phyloP scores from a whole-genome alignment of 2,329 filamentous ascomycete species.

The Cercospora sp. region DNA sequence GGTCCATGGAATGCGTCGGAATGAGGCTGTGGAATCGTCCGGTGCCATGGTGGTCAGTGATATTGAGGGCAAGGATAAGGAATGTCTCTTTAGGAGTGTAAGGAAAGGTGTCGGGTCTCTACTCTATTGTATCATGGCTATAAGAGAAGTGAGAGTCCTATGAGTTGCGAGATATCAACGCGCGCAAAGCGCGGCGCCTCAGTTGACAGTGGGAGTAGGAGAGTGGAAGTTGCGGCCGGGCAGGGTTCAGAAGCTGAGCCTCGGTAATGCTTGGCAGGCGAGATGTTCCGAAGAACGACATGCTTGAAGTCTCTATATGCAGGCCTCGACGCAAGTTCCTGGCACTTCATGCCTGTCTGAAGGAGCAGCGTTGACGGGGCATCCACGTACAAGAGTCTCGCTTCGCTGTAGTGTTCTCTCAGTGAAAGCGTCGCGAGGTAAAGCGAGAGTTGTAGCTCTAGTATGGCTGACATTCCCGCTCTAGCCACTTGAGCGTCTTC shows the following conservation, averaged over 20 bases:
- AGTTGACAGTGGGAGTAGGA: not conserved
- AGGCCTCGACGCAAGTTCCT: not conserved
- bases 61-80: not conserved
- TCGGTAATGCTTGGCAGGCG: conserved; percentile 4
- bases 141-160: not conserved
- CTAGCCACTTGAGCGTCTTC: conserved; percentile 74
- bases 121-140: not conserved
- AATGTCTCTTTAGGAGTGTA: not conserved
- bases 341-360: not conserved
- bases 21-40: conserved; percentile 32
- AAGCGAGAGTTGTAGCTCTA: not conserved
- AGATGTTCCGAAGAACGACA: not conserved
- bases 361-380: not conserved
- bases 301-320: not conserved
- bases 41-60: conserved; percentile 21
- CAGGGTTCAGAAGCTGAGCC: not conserved
- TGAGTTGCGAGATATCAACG: not conserved
- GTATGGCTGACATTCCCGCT: conserved; percentile 76
- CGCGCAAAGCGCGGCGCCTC: not conserved
- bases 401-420: not conserved
- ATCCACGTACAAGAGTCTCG: not conserved
- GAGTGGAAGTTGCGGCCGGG: not conserved
- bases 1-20: conserved; percentile 39
- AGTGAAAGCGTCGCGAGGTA: not conserved
- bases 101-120: not conserved